These are phyloP conservation scores for Wickerhamiella azyma DNA, from an alignment of 805 yeast species.

Conservation along the genomic window DNA sequence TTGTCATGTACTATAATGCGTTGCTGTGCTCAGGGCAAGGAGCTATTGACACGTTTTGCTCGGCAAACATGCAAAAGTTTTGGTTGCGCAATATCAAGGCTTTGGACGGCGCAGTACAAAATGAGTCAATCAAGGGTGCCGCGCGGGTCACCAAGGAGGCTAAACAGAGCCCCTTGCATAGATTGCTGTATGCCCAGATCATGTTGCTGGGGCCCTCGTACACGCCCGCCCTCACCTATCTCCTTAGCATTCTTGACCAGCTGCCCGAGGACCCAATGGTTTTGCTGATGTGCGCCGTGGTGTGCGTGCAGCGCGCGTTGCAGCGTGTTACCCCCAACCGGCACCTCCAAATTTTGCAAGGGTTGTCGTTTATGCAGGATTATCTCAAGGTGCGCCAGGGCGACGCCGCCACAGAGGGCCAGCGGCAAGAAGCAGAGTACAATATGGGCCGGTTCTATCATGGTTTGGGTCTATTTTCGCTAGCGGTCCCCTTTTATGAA, in stretches of 20 bases:
- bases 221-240: conserved; percentile 67
- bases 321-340: conserved; percentile 78
- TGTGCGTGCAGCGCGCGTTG: conserved; percentile 80
- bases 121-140: conserved; percentile 55
- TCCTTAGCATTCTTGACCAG: conserved; percentile 53
- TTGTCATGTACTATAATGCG: conserved; percentile 51
- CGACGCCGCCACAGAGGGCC: conserved; percentile 18
- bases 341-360: conserved; percentile 79
- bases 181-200: conserved; percentile 67
- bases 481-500: conserved; percentile 65
- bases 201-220: conserved; percentile 73
- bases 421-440: conserved; percentile 61
- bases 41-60: conserved; percentile 49
- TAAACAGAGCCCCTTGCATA: conserved; percentile 42
- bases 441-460: conserved; percentile 81
- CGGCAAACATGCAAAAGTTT: conserved; percentile 78
- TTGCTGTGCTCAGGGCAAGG: conserved; percentile 48
- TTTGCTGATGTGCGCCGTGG: conserved; percentile 57
- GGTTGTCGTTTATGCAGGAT: conserved; percentile 61
- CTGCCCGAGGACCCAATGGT: conserved; percentile 68
- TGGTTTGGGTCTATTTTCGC: conserved; percentile 56
- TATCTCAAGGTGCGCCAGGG: conserved; percentile 36
- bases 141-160: conserved; percentile 41
- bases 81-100: conserved; percentile 84
- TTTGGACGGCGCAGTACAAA: conserved; percentile 51